These are phyloP conservation scores for Hibiscus trionum DNA, from an alignment of 345 rosid species.

Conservation along the genomic window DNA sequence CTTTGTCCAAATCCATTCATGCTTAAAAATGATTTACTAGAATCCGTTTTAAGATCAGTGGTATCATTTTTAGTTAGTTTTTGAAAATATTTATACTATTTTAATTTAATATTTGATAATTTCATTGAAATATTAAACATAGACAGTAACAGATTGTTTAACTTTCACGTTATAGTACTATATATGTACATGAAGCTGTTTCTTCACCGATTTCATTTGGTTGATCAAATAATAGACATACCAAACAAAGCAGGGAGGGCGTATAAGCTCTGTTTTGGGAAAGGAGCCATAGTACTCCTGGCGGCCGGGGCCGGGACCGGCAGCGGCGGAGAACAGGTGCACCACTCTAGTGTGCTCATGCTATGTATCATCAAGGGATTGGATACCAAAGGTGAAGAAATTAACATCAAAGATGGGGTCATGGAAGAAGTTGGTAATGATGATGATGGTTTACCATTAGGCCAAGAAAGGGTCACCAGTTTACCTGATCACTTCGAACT, in stretches of 20 bases:
- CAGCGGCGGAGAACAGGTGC: slow-evolving; percentile 53
- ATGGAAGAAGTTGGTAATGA: slow-evolving; percentile 19
- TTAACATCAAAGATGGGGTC: slow-evolving; percentile 20
- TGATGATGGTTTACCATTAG: slow-evolving; percentile 5
- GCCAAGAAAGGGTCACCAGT: slow-evolving; percentile 13
- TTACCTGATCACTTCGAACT: slow-evolving; percentile 24
- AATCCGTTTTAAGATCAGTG: too few species aligned
- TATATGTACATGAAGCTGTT: background rate
- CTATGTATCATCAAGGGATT: slow-evolving; percentile 43
- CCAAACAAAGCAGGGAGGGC: background rate
- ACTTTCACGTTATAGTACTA: too few species aligned
- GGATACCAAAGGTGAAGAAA: slow-evolving; percentile 19
- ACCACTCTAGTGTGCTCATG: slow-evolving; percentile 64
- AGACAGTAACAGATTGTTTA: too few species aligned
- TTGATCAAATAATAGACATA: background rate
- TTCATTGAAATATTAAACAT: too few species aligned
- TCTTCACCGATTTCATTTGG: background rate
- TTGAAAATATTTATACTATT: too few species aligned
- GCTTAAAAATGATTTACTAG: too few species aligned
- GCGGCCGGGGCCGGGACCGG: slow-evolving; percentile 21
- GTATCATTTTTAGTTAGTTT: too few species aligned
- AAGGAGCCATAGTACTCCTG: slow-evolving; percentile 37
- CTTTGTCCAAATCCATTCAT: too few species aligned
- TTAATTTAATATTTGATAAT: too few species aligned
- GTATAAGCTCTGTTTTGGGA: background rate